phyloP scores from a whole-genome alignment of 495 filamentous ascomycete genomes.

The Tuber umbilicatum region DNA sequence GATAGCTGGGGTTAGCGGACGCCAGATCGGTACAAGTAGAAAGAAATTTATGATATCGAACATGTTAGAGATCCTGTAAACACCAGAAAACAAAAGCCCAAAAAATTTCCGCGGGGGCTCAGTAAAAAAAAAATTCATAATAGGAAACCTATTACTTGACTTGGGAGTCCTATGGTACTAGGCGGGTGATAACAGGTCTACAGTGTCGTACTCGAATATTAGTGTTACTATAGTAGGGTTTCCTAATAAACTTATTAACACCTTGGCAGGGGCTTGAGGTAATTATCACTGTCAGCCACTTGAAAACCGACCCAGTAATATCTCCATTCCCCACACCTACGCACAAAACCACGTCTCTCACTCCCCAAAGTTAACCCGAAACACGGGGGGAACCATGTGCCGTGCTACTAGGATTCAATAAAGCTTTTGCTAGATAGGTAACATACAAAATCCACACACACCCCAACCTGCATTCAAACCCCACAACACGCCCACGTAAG shows the following conservation, averaged over 20 bases:
- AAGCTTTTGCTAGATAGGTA: background rate
- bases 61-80: background rate
- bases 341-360: background rate
- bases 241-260: background rate
- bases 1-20: background rate
- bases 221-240: background rate
- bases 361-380: background rate
- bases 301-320: background rate
- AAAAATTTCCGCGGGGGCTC: background rate
- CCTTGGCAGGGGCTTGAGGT: background rate
- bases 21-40: too few species aligned
- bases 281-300: background rate
- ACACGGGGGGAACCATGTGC: background rate
- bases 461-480: background rate
- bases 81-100: background rate
- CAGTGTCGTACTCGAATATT: background rate
- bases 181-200: background rate
- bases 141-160: background rate
- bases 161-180: background rate
- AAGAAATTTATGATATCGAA: too few species aligned
- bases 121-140: background rate
- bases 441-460: background rate
- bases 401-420: background rate
- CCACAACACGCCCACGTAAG: background rate
- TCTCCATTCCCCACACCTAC: background rate